phyloP scores from a whole-genome alignment of 805 yeast genomes.

The Teunomyces barrocoloradensis region DNA sequence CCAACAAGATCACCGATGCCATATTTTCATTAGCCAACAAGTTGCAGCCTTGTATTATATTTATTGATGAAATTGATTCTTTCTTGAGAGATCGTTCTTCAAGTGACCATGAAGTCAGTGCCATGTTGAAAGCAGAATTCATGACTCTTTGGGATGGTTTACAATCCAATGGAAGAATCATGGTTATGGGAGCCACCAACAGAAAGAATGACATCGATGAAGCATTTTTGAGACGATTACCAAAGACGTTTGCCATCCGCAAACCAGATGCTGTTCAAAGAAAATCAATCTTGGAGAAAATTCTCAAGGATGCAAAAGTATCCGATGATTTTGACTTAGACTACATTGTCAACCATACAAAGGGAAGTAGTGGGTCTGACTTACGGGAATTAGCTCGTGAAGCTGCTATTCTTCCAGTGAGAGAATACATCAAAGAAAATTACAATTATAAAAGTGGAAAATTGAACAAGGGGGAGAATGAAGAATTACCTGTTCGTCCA shows the following conservation, averaged over 20 bases:
- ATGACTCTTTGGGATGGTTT: conserved; percentile 98
- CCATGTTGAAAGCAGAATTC: conserved; percentile 91
- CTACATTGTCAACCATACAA: conserved; percentile 58
- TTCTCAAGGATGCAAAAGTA: conserved; percentile 62
- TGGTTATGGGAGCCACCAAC: conserved; percentile 94
- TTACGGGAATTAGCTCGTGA: conserved; percentile 87
- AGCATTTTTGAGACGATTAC: conserved; percentile 91
- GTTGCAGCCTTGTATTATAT: conserved; percentile 90
- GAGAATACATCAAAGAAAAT: conserved; percentile 74
- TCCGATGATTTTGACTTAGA: conserved; percentile 61
- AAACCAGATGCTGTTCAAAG: conserved; percentile 73
- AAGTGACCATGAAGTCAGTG: conserved; percentile 91
- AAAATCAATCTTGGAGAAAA: conserved; percentile 61
- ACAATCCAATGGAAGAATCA: conserved; percentile 68
- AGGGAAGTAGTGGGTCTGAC: conserved; percentile 83
- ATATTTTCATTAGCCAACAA: conserved; percentile 86
- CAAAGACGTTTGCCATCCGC: conserved; percentile 78
- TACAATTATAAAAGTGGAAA: conserved; percentile 43
- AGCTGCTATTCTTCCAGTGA: conserved; percentile 86
- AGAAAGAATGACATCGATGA: conserved; percentile 87
- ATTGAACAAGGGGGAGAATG: conserved; percentile 20
- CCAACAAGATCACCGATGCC: conserved; percentile 91
- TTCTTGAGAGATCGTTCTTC: conserved; percentile 82
- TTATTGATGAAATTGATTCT: conserved; percentile 95
- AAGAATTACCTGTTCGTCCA: conserved; percentile 54